Evolutionary conservation across 23 red algal genomes (phyloP).

Genomic region (Gracilariopsis chorda): DNA sequence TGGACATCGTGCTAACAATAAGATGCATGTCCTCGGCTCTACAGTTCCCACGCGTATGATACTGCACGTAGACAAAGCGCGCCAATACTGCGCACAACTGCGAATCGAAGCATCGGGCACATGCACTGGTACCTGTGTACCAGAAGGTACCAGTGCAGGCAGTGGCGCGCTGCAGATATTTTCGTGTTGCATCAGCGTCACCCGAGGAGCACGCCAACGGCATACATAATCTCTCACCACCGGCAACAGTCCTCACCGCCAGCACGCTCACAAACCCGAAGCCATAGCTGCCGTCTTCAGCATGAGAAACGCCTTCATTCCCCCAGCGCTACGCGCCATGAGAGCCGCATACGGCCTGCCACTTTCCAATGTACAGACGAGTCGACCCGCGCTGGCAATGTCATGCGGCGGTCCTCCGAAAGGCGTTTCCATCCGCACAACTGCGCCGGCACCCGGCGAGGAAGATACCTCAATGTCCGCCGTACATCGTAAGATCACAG

Average conservation of each 20-base stretch:
- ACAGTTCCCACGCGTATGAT: too few species aligned
- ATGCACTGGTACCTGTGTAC: too few species aligned
- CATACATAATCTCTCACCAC: too few species aligned
- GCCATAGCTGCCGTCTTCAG: neutral
- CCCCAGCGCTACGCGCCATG: neutral
- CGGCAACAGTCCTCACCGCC: neutral
- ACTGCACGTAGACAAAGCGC: neutral
- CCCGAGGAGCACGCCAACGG: too few species aligned
- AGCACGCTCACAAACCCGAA: too few species aligned
- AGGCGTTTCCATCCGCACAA: constrained; percentile 19
- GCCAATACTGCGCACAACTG: neutral
- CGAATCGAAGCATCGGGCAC: neutral
- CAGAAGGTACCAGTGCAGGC: too few species aligned
- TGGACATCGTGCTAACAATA: too few species aligned
- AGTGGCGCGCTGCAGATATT: too few species aligned
- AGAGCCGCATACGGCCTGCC: neutral
- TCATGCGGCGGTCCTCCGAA: neutral
- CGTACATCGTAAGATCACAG: constrained; percentile 39
- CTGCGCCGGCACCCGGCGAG: neutral
- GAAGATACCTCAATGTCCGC: constrained; percentile 9
- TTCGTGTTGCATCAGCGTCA: neutral
- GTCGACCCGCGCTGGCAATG: neutral
- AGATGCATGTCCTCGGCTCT: too few species aligned
- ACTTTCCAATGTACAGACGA: neutral
- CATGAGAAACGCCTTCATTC: neutral